These are phyloP conservation scores for Lichtheimia corymbifera DNA, from an alignment of 371 early-diverging fungal species.

Conservation along the genomic window DNA sequence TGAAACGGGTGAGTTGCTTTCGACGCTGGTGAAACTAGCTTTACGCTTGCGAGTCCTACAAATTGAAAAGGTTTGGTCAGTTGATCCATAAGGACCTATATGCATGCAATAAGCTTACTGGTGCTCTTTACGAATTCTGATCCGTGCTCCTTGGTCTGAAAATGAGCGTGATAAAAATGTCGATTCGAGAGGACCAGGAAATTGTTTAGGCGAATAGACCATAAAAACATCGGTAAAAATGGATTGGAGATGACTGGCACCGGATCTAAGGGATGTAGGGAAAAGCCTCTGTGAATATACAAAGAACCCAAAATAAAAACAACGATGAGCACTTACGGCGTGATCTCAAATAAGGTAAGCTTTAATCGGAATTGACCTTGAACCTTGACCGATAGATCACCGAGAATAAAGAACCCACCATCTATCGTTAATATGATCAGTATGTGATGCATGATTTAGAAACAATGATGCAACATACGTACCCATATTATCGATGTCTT, in stretches of 20 bases:
- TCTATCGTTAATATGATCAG: slow-evolving; percentile 38
- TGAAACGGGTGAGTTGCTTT: slow-evolving; percentile 13
- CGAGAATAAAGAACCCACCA: slow-evolving; percentile 94
- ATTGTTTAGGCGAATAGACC: slow-evolving; percentile 87
- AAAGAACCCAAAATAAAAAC: not conserved
- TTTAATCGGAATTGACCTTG: slow-evolving; percentile 89
- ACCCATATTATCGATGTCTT: slow-evolving; percentile 48
- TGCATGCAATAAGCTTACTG: slow-evolving; percentile 12
- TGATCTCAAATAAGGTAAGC: slow-evolving; percentile 87
- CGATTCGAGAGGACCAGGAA: slow-evolving; percentile 85
- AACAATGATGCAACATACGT: not conserved
- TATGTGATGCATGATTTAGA: not conserved
- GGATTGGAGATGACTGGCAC: slow-evolving; percentile 28
- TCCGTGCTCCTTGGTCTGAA: slow-evolving; percentile 55
- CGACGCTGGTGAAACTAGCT: slow-evolving; percentile 8
- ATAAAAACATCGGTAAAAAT: slow-evolving; percentile 63
- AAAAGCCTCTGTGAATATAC: not conserved
- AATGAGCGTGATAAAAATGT: slow-evolving; percentile 53
- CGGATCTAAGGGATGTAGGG: slow-evolving; percentile 11
- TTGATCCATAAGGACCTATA: not conserved
- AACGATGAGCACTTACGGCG: slow-evolving; percentile 46
- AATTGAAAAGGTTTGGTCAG: not conserved
- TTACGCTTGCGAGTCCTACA: not conserved
- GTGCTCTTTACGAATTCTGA: slow-evolving; percentile 55
- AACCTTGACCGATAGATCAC: slow-evolving; percentile 87